These are phyloP conservation scores for Suhomyces canberraensis DNA, from an alignment of 805 yeast genomes.

Conservation along the genomic window DNA sequence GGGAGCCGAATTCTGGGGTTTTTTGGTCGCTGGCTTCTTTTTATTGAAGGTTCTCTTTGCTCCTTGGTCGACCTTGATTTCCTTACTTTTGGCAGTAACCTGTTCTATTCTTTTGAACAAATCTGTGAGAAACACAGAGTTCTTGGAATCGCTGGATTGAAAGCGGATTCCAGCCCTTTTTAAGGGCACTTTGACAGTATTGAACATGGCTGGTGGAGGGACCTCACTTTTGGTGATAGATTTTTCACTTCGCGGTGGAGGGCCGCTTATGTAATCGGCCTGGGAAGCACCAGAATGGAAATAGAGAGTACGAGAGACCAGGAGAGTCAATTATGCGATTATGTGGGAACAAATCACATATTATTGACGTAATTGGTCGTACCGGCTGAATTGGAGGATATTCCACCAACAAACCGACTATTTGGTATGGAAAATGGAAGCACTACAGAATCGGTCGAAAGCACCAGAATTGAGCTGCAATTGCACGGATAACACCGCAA, in stretches of 20 bases:
- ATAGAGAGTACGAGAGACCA: no score
- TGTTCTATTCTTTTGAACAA: conserved; percentile 36
- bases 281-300: no score
- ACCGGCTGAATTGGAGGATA: no score
- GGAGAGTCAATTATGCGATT: neutral
- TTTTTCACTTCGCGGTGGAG: conserved; percentile 4
- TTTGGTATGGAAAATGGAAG: no score
- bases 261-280: neutral
- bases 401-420: no score
- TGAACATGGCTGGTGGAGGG: conserved; percentile 1
- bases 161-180: conserved; percentile 6
- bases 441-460: no score
- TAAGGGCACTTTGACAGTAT: conserved; percentile 2
- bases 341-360: no score
- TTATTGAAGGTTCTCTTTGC: conserved; percentile 2
- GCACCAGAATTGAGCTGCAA: no score
- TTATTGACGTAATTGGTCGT: no score
- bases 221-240: neutral
- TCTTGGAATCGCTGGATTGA: conserved; percentile 7
- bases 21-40: conserved; percentile 1
- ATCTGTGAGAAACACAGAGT: conserved; percentile 27
- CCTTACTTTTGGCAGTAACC: conserved; percentile 19
- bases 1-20: neutral
- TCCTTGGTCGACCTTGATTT: conserved; percentile 6
- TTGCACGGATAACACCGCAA: no score